Base-by-base conservation (phyloP, 176 grass and related monocot genomes). In the Luzula sylvatica region DNA sequence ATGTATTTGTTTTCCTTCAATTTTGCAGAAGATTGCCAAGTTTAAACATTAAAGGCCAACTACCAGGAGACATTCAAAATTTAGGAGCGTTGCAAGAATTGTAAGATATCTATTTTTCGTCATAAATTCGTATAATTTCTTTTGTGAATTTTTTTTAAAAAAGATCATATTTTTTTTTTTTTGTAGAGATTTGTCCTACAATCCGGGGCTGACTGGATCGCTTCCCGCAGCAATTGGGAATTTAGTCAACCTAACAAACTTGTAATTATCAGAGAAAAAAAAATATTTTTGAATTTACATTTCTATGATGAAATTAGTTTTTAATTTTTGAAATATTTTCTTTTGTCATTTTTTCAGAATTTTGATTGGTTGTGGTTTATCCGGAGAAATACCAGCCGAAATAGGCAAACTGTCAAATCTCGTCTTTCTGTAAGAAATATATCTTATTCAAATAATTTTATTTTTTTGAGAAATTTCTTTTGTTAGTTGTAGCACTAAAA, bases 101-200 rank as follows among this genome's bases (percentile, higher is more conserved):
- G 82, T 94, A 76, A 54, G 75, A n/a, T 49, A 59, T 52, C 20
- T 76, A 38, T 49, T 44, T 17, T 48, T n/a, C 23, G 47, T 26
- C 8, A n/a, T 11, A 19, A 47, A 12, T 57, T 61, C 59, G 8
- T 51, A 26, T 4, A 45, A 26, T 65, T 23, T 28, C 20, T 52
- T n/a, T n/a, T n/a, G n/a, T n/a, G n/a, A n/a, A n/a, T n/a, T n/a
- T n/a, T n/a, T n/a, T n/a, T n/a, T n/a, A n/a, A n/a, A n/a, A n/a
- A n/a, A n/a, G n/a, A n/a, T n/a, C n/a, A n/a, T 13, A 19, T 26
- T 11, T 12, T 32, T 7, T 14, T 48, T 66, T 52, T 23, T 9
- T 8, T 73, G 3, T 65, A 95, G 89, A 64, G 89, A 95, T 21
- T 78, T 95, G 8, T 95, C 89, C 42, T 78, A 88, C 47, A 95